These are phyloP conservation scores for Kurtzmaniella quercitrusa DNA, from an alignment of 1,139 yeast species.

Conservation along the genomic window DNA sequence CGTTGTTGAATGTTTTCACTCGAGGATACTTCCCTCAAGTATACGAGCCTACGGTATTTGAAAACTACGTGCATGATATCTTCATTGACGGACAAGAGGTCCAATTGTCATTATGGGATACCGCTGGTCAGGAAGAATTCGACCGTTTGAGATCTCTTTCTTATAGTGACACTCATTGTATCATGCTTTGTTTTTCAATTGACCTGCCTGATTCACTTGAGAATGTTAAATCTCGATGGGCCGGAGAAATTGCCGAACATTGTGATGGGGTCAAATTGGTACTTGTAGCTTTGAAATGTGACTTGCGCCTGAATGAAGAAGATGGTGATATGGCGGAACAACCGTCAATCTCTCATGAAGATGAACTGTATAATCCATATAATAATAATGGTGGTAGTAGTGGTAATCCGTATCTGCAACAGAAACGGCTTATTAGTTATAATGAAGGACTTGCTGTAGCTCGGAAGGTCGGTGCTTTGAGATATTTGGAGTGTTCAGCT, in stretches of 20 bases:
- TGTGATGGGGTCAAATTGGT: constrained; percentile 96
- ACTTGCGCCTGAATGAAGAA: constrained; percentile 58
- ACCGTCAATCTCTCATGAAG: constrained; percentile 22
- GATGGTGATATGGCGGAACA: constrained; percentile 25
- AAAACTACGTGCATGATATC: constrained; percentile 94
- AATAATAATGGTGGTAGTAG: constrained; percentile 11
- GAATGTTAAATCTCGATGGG: constrained; percentile 92
- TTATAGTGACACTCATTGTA: constrained; percentile 93
- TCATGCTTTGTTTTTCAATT: constrained; percentile 92
- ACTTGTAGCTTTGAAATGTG: constrained; percentile 91
- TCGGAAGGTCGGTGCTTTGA: constrained; percentile 75
- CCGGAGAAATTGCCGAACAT: constrained; percentile 92
- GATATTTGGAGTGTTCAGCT: constrained; percentile 91
- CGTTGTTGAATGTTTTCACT: constrained; percentile 91
- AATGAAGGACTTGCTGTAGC: constrained; percentile 88
- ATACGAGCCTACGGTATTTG: constrained; percentile 97
- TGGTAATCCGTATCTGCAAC: constrained; percentile 34
- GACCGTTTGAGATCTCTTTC: constrained; percentile 87
- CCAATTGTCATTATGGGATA: constrained; percentile 93
- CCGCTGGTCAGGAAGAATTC: constrained; percentile 98
- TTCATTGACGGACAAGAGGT: constrained; percentile 93
- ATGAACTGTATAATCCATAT: constrained; percentile 36
- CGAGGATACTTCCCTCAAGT: constrained; percentile 98
- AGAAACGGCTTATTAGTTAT: constrained; percentile 59
- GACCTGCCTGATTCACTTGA: constrained; percentile 93